Base-by-base conservation (phyloP, 2,329 filamentous ascomycete species). In the Sporothrix humicola region DNA sequence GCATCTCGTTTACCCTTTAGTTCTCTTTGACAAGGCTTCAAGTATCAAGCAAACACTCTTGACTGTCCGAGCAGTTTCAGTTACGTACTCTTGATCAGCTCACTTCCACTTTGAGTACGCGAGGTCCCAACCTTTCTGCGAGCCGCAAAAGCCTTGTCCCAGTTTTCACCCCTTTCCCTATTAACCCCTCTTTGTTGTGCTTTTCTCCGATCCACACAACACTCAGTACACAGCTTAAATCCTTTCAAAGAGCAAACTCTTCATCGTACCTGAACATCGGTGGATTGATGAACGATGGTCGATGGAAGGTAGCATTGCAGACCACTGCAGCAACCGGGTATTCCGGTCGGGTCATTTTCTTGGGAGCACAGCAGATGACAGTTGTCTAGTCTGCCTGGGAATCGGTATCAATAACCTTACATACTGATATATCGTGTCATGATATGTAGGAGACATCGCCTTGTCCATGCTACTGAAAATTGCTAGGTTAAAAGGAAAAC, bases 231-330 rank as follows among this genome's bases (percentile, higher is more conserved):
- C 1, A 56, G 31, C 31, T 37, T 37, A 5, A 37, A 37, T 37
- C 31, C 31, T 37, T 37, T 37, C 31, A 7, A 37, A 5, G 2
- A 1, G 31, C 31, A 37, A 37, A 10, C 44, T 26, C 42, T 66
- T 20, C 42, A 17, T 48, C 61, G 61, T 66, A 66, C 61, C 61
- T 48, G 42, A 15, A 12, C 20, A 66, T 17, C 61, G 20, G 20
- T 46, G 17, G 59, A 46, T 23, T 10, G 59, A 20, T 20, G 13
- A 5, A 23, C 5, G 13, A 42, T 42, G 37, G 42, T 10, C 61
- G 42, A 48, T 66, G 61, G 42, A 26, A 46, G 20, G 61, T 48
- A 46, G 42, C 42, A 66, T 3, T 66, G 61, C 61, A 66, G 61
- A 23, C 12, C 42, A 66, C 4, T 66, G 61, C 61, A 66, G 61